Evolutionary conservation across 306 rosid genomes (phyloP).

Genomic region (Quercus mongolica): DNA sequence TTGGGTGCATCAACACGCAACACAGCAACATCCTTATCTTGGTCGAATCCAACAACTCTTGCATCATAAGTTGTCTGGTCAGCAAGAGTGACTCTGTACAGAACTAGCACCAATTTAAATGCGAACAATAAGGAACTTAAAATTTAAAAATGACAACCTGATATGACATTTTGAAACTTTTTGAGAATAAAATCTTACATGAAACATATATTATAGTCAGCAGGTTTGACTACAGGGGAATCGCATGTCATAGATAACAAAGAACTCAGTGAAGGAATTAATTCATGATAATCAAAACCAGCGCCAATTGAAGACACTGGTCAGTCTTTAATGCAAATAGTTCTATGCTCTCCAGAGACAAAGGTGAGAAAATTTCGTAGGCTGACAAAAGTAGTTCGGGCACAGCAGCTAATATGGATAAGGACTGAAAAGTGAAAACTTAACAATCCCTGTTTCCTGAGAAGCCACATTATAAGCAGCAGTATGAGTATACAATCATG

Average conservation of each 20-base stretch:
- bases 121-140: conserved; percentile 13
- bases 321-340: neutral
- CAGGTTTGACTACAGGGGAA: neutral
- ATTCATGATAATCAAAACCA: neutral
- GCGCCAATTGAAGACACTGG: neutral
- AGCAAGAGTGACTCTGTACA: conserved; percentile 90
- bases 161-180: conserved; percentile 17
- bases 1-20: conserved; percentile 82
- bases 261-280: neutral
- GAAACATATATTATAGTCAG: neutral
- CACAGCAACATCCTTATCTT: conserved; percentile 98
- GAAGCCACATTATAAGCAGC: neutral
- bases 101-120: conserved; percentile 41
- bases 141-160: neutral
- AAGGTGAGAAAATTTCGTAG: no score
- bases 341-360: neutral
- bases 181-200: neutral
- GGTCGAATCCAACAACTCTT: conserved; percentile 91
- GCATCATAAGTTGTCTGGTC: conserved; percentile 94
- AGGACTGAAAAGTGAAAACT: neutral
- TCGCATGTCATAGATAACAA: neutral
- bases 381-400: no score
- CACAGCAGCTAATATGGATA: no score
- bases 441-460: neutral
- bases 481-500: neutral